phyloP scores from a whole-genome alignment of 2,329 filamentous ascomycete genomes.

The Davidsoniella australis region DNA sequence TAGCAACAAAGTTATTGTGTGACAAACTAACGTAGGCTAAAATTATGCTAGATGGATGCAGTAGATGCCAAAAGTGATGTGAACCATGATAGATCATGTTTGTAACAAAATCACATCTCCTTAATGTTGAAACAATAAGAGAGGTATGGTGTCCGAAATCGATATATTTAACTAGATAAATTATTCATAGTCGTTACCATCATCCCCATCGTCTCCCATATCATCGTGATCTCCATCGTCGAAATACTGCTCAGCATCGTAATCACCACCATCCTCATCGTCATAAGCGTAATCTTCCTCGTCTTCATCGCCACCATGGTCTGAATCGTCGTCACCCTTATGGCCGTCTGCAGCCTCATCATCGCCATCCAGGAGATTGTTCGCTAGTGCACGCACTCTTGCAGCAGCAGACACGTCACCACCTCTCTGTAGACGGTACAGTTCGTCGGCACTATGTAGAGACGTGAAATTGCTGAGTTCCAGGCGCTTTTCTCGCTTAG shows the following conservation, averaged over 20 bases:
- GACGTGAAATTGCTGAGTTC: slow-evolving; percentile 30
- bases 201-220: slow-evolving; percentile 33
- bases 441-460: slow-evolving; percentile 33
- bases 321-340: slow-evolving; percentile 29
- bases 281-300: slow-evolving; percentile 33
- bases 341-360: slow-evolving; percentile 28
- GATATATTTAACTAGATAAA: too few relatives aligned
- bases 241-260: slow-evolving; percentile 44
- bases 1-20: too few relatives aligned
- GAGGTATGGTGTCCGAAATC: too few relatives aligned
- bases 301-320: slow-evolving; percentile 24
- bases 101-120: too few relatives aligned
- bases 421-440: slow-evolving; percentile 25
- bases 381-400: slow-evolving; percentile 18
- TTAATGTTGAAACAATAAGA: too few relatives aligned
- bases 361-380: slow-evolving; percentile 27
- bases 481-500: slow-evolving; percentile 24
- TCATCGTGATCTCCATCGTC: slow-evolving; percentile 39
- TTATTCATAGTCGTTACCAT: slow-evolving; percentile 4
- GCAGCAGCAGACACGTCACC: slow-evolving; percentile 17
- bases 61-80: too few relatives aligned
- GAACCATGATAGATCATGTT: too few relatives aligned
- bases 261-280: slow-evolving; percentile 43
- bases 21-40: too few relatives aligned
- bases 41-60: too few relatives aligned